These are phyloP conservation scores for Solanum sejunctum DNA, from an alignment of 257 asterid genomes.

Conservation along the genomic window DNA sequence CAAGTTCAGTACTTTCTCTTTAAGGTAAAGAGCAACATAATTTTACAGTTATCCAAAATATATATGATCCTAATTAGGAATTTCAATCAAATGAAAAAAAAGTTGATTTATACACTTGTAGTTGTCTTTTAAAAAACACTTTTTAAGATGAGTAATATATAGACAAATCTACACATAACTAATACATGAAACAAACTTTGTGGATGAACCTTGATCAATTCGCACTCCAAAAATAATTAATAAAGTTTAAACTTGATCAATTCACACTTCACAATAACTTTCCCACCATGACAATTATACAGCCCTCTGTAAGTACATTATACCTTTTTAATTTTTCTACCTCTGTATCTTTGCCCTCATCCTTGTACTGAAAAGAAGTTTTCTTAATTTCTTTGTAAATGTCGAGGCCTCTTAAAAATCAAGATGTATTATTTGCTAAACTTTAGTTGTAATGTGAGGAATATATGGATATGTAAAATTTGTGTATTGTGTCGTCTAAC, in stretches of 20 bases:
- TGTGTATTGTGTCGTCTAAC: neutral
- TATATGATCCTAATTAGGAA: neutral
- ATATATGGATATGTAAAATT: neutral
- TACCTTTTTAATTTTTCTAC: neutral
- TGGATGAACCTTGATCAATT: too few relatives aligned
- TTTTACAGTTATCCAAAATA: neutral
- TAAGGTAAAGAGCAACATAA: neutral
- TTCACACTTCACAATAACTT: too few relatives aligned
- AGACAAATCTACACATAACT: too few relatives aligned
- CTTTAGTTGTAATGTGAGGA: neutral
- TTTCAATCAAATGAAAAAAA: neutral
- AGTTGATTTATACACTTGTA: constrained; percentile 8
- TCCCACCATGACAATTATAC: neutral
- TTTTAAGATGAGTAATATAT: too few relatives aligned
- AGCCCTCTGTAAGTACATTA: neutral
- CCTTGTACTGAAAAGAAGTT: neutral
- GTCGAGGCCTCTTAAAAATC: neutral
- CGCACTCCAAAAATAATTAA: too few relatives aligned
- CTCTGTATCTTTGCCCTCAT: neutral
- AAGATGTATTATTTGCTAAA: neutral
- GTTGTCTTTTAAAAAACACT: neutral
- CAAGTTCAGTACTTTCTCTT: neutral
- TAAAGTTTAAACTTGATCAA: neutral
- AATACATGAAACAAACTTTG: neutral
- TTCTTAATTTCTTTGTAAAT: neutral